phyloP scores from a whole-genome alignment of 805 yeast genomes.

The Metschnikowia similis region DNA sequence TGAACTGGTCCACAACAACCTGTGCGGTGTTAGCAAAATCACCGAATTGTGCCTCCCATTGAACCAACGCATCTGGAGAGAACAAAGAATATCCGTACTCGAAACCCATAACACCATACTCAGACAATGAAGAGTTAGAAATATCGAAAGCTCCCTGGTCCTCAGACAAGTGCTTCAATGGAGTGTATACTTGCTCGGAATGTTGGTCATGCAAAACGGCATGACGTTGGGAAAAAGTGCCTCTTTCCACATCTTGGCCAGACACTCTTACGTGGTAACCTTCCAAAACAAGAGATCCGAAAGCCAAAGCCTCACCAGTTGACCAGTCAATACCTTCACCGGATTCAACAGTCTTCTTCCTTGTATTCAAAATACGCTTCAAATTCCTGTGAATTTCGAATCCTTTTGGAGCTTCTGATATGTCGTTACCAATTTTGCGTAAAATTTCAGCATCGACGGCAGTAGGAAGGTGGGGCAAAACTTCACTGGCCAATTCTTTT shows the following conservation, averaged over 20 bases:
- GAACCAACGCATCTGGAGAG: conserved; percentile 93
- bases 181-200: conserved; percentile 77
- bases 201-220: conserved; percentile 96
- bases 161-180: conserved; percentile 73
- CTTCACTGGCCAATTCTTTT: conserved; percentile 91
- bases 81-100: conserved; percentile 98
- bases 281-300: conserved; percentile 85
- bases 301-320: conserved; percentile 98
- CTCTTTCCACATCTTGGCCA: conserved; percentile 99
- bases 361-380: conserved; percentile 85
- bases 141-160: conserved; percentile 84
- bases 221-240: conserved; percentile 99
- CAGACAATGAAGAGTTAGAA: conserved; percentile 93
- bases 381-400: conserved; percentile 92
- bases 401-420: conserved; percentile 80
- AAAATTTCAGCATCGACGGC: conserved; percentile 69
- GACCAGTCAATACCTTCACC: conserved; percentile 99
- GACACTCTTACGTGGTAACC: conserved; percentile 96
- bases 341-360: conserved; percentile 79
- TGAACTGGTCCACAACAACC: conserved; percentile 93
- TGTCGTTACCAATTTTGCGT: conserved; percentile 71
- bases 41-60: conserved; percentile 99
- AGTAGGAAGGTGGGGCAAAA: conserved; percentile 94
- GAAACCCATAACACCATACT: conserved; percentile 98
- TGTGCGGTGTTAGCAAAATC: conserved; percentile 99